Evolutionary conservation across 2,329 filamentous ascomycete genomes (phyloP), one percentile per base, ranked within the genome.

Genomic region (Fusarium austroafricanum): DNA sequence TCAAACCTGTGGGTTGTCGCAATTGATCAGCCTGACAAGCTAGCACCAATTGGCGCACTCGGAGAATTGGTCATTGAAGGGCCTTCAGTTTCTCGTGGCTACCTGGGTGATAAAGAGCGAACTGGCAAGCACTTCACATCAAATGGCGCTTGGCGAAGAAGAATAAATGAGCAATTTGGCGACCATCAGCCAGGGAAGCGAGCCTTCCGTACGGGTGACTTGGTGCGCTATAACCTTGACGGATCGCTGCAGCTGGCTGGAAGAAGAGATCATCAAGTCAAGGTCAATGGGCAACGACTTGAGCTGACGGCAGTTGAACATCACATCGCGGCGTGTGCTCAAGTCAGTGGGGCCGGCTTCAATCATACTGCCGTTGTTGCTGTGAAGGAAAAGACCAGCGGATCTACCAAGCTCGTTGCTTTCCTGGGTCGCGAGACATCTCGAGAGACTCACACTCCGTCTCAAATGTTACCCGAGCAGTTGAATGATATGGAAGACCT

Each of bases 251-350:
- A 56, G 10, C 29, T 51, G 2, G 37, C 29, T 9, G 45, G 53
- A n/a, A 51, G 53, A 23, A 20, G 53, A 4, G 53, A 56, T 8
- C 53, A 56, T 6, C 53, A 56, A 42, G 44, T 56, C 21, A 56
- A 56, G 10, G 37, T 56, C 14, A 56, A 56, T 2, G 53, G 53
- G 9, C 53, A 56, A 10, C 29, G 53, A 20, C 37, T 56, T 1
- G 53, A 56, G 17, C 11, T 56, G 8, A 56, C 28, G 8, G 21
- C 53, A 12, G 37, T 56, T 18, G 53, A 56, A 10, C 37, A 56
- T 3, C 44, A 56, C 10, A 26, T 56, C 10, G 23, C 44, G 8
- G 17, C 37, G 1, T 51, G 44, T 12, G 12, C 17, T 4, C 37
- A 43, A n/a, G 28, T 51, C 2, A 14, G 14, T 2, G 14, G 42